phyloP scores from a whole-genome alignment of 2,329 filamentous ascomycete genomes.

The Arthroderma sp. region DNA sequence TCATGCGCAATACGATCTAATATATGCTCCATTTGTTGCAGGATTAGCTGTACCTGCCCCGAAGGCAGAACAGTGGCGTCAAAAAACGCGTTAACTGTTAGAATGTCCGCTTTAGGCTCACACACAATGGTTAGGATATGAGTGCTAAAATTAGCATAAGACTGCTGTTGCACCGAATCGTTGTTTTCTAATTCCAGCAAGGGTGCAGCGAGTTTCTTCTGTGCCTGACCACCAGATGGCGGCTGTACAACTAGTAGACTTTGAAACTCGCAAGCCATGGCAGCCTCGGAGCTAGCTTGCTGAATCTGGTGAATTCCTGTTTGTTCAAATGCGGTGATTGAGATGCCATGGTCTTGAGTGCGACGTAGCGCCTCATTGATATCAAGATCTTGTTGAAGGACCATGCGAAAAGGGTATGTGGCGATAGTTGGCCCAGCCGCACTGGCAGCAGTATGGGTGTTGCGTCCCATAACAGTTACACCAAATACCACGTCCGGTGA shows the following conservation, averaged over 20 bases:
- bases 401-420: slow-evolving; percentile 29
- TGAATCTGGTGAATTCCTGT: slow-evolving; percentile 37
- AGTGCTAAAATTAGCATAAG: slow-evolving; percentile 4
- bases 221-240: neutral
- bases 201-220: neutral
- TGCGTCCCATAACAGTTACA: slow-evolving; percentile 30
- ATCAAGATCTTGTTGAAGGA: slow-evolving; percentile 18
- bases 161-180: neutral
- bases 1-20: neutral
- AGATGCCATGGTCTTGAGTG: slow-evolving; percentile 37
- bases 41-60: slow-evolving; percentile 2
- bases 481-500: slow-evolving; percentile 30
- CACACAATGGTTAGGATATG: slow-evolving; percentile 4
- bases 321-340: slow-evolving; percentile 49
- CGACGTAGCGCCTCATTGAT: slow-evolving; percentile 37
- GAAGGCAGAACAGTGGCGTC: slow-evolving; percentile 1
- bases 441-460: slow-evolving; percentile 23
- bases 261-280: slow-evolving; percentile 27
- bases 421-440: slow-evolving; percentile 32
- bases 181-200: slow-evolving; percentile 1
- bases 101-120: slow-evolving; percentile 3
- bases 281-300: slow-evolving; percentile 32
- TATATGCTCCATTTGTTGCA: neutral
- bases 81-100: slow-evolving; percentile 6
- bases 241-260: slow-evolving; percentile 26